Percentiles rank a stretch among this genome's conserved stretches.
Evolutionary conservation across 108 stramenopile species (phyloP).

Genomic region (Nitzschia palea): DNA sequence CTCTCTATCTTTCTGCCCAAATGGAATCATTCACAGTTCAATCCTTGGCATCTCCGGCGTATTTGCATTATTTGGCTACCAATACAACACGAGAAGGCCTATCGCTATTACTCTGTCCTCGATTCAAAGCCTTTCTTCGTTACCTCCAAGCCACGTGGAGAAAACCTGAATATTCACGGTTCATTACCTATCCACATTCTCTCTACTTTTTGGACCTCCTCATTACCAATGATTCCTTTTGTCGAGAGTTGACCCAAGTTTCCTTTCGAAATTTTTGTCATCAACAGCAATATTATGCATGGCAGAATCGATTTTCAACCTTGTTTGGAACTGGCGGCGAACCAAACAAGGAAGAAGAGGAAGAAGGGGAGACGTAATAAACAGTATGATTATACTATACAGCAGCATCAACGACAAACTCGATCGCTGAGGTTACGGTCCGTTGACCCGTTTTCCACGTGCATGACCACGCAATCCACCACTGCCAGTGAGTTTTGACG

Average conservation of each 20-base stretch:
- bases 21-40: constrained; percentile 50
- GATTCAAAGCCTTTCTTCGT: constrained; percentile 69
- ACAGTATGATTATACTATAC: too few relatives aligned
- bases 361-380: too few relatives aligned
- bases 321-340: constrained; percentile 68
- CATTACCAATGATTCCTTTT: constrained; percentile 56
- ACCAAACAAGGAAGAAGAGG: constrained; percentile 13
- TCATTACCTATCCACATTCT: constrained; percentile 76
- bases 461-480: too few relatives aligned
- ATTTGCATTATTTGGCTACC: constrained; percentile 83
- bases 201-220: constrained; percentile 83
- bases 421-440: too few relatives aligned
- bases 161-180: constrained; percentile 73
- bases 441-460: too few relatives aligned
- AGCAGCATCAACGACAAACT: too few relatives aligned
- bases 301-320: constrained; percentile 71
- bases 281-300: constrained; percentile 84
- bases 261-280: constrained; percentile 85
- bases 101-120: constrained; percentile 53
- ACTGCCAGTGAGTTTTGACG: too few relatives aligned
- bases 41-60: constrained; percentile 84
- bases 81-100: constrained; percentile 34
- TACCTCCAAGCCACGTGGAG: constrained; percentile 80
- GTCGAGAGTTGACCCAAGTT: constrained; percentile 70
- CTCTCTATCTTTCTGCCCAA: not conserved